phyloP scores from a whole-genome alignment of 1,139 yeast species.

The Suhomyces kunorum region DNA sequence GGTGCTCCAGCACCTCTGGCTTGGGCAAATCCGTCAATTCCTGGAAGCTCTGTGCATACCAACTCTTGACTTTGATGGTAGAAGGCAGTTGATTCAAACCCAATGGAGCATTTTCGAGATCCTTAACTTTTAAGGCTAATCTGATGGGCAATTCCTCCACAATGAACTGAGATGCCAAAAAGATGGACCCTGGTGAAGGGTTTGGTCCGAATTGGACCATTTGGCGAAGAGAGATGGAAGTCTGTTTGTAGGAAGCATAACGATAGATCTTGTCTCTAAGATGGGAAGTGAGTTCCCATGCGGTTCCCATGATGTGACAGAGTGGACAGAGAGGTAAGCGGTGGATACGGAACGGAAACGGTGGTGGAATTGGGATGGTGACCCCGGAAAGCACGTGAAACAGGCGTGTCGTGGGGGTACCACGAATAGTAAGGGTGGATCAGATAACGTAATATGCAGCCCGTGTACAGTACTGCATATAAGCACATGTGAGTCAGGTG shows the following conservation, averaged over 20 bases:
- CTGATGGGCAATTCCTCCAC: slow-evolving; percentile 88
- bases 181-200: slow-evolving; percentile 77
- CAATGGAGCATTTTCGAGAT: slow-evolving; percentile 76
- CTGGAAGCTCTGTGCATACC: slow-evolving; percentile 92
- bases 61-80: slow-evolving; percentile 73
- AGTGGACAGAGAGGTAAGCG: slow-evolving; percentile 1
- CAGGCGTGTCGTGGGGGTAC: neutral
- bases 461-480: neutral
- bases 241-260: slow-evolving; percentile 77
- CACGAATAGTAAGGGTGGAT: no score
- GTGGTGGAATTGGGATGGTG: slow-evolving; percentile 1
- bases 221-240: slow-evolving; percentile 80
- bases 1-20: slow-evolving; percentile 45
- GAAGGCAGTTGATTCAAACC: slow-evolving; percentile 75
- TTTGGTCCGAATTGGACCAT: slow-evolving; percentile 91
- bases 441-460: no score
- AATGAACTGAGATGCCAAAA: slow-evolving; percentile 81
- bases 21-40: slow-evolving; percentile 65
- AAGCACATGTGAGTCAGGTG: no score
- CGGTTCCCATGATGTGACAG: slow-evolving; percentile 35
- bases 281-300: slow-evolving; percentile 47
- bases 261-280: slow-evolving; percentile 44
- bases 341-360: slow-evolving; percentile 1
- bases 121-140: slow-evolving; percentile 82
- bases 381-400: slow-evolving; percentile 8